Percentiles rank a stretch among this genome's conserved stretches.
Evolutionary conservation across 2,329 filamentous ascomycete species (phyloP).

Genomic region (Fusarium poae): DNA sequence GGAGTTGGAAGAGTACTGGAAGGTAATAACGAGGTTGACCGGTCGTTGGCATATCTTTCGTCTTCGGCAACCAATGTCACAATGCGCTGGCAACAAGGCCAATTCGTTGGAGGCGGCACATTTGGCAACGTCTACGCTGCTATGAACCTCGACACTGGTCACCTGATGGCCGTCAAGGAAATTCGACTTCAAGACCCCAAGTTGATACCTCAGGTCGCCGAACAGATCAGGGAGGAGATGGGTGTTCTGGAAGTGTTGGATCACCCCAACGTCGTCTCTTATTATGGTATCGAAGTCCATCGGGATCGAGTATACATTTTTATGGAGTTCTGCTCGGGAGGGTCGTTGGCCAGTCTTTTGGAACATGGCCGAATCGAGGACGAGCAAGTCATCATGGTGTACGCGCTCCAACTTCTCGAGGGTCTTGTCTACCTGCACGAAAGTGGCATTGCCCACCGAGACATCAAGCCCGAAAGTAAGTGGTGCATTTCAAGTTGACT

Average conservation of each 20-base stretch:
- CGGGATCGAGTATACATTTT: constrained; percentile 99
- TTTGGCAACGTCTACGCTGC: constrained; percentile 98
- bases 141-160: constrained; percentile 95
- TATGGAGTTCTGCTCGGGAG: constrained; percentile 99
- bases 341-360: constrained; percentile 87
- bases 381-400: constrained; percentile 97
- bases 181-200: constrained; percentile 97
- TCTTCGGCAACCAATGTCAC: constrained; percentile 95
- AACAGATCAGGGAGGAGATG: constrained; percentile 97
- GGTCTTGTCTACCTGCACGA: constrained; percentile 95
- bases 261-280: constrained; percentile 97
- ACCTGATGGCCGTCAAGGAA: constrained; percentile 98
- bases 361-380: constrained; percentile 98
- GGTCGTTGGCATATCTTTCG: constrained; percentile 92
- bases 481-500: constrained; percentile 41
- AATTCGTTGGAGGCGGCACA: constrained; percentile 95
- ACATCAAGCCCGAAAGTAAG: constrained; percentile 97
- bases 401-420: constrained; percentile 92
- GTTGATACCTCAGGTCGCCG: constrained; percentile 91
- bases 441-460: constrained; percentile 90
- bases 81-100: constrained; percentile 98
- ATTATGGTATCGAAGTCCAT: constrained; percentile 98
- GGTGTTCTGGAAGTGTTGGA: constrained; percentile 93
- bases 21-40: constrained; percentile 94
- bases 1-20: constrained; percentile 91